Conservation (phyloP, 306 rosid genomes). For the Acacia melanoxylon region DNA sequence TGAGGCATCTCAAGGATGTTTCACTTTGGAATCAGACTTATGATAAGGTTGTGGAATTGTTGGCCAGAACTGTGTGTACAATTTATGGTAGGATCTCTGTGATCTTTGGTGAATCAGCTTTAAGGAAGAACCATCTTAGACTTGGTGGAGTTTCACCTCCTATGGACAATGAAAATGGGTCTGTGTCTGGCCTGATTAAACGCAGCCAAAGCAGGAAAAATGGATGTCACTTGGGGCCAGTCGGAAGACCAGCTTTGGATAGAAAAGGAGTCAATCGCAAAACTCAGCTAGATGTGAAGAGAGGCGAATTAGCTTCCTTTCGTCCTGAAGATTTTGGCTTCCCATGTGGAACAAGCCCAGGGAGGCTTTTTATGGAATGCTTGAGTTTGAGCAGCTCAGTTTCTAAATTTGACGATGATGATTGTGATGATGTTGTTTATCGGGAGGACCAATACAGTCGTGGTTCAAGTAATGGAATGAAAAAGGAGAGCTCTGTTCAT, state of each 20-base stretch:
- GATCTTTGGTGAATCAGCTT: slow-evolving; percentile 58
- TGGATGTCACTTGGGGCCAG: slow-evolving; percentile 35
- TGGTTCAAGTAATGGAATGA: slow-evolving; percentile 44
- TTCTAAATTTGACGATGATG: slow-evolving; percentile 50
- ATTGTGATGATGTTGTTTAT: slow-evolving; percentile 36
- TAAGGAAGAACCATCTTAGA: slow-evolving; percentile 36
- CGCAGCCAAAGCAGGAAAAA: slow-evolving; percentile 43
- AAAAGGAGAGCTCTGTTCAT: slow-evolving; percentile 44
- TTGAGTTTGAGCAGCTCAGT: slow-evolving; percentile 82
- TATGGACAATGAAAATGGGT: slow-evolving; percentile 31
- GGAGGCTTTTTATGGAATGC: slow-evolving; percentile 93
- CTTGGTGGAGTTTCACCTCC: slow-evolving; percentile 48
- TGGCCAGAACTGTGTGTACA: slow-evolving; percentile 94
- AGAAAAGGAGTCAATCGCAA: slow-evolving; percentile 43
- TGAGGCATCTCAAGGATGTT: slow-evolving; percentile 76
- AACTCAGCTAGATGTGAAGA: slow-evolving; percentile 48
- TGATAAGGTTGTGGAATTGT: slow-evolving; percentile 88
- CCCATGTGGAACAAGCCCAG: slow-evolving; percentile 87
- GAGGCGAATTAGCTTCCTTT: slow-evolving; percentile 59
- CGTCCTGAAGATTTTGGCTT: slow-evolving; percentile 69
- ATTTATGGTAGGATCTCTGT: slow-evolving; percentile 67
- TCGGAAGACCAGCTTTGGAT: slow-evolving; percentile 41
- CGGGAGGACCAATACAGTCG: slow-evolving; percentile 48
- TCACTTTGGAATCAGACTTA: slow-evolving; percentile 89
- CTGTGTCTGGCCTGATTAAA: slow-evolving; percentile 41